phyloP scores from a whole-genome alignment of 768 basidiomycete species.

The Termitomyces sp. region DNA sequence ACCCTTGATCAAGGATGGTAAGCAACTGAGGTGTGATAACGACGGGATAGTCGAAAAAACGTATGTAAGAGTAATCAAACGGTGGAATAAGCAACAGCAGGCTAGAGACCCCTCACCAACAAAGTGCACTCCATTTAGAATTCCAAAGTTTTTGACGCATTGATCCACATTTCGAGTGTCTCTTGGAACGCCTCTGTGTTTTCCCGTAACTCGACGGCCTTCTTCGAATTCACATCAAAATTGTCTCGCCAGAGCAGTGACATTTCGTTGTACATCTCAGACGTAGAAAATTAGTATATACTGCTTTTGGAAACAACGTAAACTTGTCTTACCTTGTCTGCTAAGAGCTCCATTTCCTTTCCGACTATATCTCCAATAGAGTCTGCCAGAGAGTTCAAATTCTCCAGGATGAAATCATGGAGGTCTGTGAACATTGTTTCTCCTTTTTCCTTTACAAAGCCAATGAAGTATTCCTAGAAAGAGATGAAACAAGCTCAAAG shows the following conservation, averaged over 20 bases:
- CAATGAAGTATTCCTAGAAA: background rate
- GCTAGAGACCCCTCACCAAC: background rate
- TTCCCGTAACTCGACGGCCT: background rate
- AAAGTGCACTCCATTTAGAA: background rate
- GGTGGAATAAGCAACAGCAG: too few relatives aligned
- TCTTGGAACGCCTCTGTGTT: background rate
- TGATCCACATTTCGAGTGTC: background rate
- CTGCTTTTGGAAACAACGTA: background rate
- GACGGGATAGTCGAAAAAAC: too few relatives aligned
- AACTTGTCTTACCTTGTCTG: background rate
- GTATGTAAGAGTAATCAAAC: too few relatives aligned
- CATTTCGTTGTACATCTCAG: background rate
- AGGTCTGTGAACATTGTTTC: background rate
- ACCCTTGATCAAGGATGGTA: too few relatives aligned
- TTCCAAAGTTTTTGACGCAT: background rate
- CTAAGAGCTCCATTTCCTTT: background rate
- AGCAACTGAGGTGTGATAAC: too few relatives aligned
- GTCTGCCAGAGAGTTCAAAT: background rate
- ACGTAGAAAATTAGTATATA: background rate
- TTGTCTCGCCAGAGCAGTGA: background rate
- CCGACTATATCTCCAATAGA: background rate
- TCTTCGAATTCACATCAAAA: background rate
- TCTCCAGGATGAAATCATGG: background rate
- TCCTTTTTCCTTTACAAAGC: background rate
- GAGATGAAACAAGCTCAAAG: background rate